Evolutionary conservation across 345 rosid species (phyloP), one percentile per base, ranked within the genome.

Genomic region (Litchi chinensis): DNA sequence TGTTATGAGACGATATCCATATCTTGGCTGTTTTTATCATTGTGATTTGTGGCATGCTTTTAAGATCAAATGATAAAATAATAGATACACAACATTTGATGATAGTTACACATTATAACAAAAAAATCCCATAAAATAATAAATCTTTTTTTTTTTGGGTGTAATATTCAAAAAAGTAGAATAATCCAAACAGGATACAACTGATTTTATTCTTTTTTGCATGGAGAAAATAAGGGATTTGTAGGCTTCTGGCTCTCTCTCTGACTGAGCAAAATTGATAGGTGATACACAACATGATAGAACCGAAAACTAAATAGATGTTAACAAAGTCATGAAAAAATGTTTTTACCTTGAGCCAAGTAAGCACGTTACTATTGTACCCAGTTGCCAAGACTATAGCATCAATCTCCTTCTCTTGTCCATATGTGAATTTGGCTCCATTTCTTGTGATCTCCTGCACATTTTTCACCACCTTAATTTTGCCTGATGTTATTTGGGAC

Each of bases 331-430:
- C 52, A 64, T 76, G 57, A 22, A 21, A 24, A 52, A 46, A 46
- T 46, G 28, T 54, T 8, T 26, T n/a, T 79, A 95, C 99, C 95
- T 88, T 86, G 79, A 95, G 94, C 99, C 99, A 95, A 85, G 84
- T 76, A 69, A 97, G 93, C 40, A 95, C 99, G 15, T 86, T 95
- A 88, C 99, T 95, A 80, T 85, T 90, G 84, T 91, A 93, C 19
- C 99, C 99, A 40, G 99, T 95, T 54, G 99, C 98, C 41, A 95
- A 79, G 50, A 95, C 88, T 76, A 95, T 86, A 22, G 98, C 81
- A 85, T 92, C 97, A 72, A 95, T 86, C 65, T 83, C 87, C 81
- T 79, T 82, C 54, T 92, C 97, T 86, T 89, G 88, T 60, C 97
- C 97, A 83, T 95, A 90, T 79, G 84, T n/a, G 76, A 95, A 95